A percentile compares a stretch with the other conserved stretches of the same genome.
phyloP scores from a whole-genome alignment of 306 rosid genomes.

The Gastrolobium bilobum region DNA sequence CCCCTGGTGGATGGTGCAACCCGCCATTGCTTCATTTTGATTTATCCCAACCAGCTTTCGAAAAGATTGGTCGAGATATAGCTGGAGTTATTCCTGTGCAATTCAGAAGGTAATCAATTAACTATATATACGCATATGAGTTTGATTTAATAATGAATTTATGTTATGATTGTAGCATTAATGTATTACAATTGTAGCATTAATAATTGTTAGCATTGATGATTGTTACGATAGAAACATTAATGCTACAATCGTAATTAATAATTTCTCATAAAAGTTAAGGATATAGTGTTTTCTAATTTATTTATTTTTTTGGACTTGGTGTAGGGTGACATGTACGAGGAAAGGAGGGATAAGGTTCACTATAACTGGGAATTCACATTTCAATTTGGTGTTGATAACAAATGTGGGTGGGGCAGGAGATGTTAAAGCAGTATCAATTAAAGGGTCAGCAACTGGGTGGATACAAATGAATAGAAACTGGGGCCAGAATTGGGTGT shows the following conservation, averaged over 20 bases:
- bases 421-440: conserved; percentile 65
- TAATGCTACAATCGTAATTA: no score
- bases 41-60: conserved; percentile 74
- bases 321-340: conserved; percentile 61
- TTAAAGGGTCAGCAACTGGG: conserved; percentile 65
- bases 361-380: conserved; percentile 68
- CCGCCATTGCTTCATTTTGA: conserved; percentile 77
- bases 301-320: no score
- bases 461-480: conserved; percentile 74
- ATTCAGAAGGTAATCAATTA: conserved; percentile 60
- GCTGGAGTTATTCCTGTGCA: conserved; percentile 78
- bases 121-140: background rate
- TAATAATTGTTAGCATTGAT: no score
- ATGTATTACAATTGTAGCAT: no score
- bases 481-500: conserved; percentile 85
- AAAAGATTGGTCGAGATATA: conserved; percentile 62
- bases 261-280: no score
- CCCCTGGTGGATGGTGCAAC: conserved; percentile 85
- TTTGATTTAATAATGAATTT: background rate
- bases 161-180: no score
- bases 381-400: conserved; percentile 71
- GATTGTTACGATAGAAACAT: no score
- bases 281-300: no score
- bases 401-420: conserved; percentile 78
- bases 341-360: conserved; percentile 75